Evolutionary conservation across 2,329 filamentous ascomycete genomes (phyloP), one percentile per base, ranked within the genome.

Genomic region (Cylindrodendrum hubeiense): DNA sequence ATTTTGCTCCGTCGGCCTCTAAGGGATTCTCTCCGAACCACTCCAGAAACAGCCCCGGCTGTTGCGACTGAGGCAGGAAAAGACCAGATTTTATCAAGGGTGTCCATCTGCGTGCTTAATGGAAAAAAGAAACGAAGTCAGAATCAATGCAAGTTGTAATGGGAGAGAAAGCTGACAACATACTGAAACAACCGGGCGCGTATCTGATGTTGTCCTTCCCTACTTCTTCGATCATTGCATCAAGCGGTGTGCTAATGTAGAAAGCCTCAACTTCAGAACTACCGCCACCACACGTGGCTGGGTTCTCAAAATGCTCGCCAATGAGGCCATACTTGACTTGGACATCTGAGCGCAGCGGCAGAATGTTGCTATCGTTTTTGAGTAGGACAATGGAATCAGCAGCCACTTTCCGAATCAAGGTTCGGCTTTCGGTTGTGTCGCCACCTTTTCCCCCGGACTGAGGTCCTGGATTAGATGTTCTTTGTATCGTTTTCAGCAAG

Each of bases 291-390:
- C 71, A 70, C 33, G 72, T 72, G 2, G 72, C 58, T 5, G 76
- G 72, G 21, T 67, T 67, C 43, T 72, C 71, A 37, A 73, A 65
- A 39, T 86, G 86, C 9, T 76, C 71, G 1, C 76, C 75, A 34
- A 79, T 72, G 1, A 77, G 55, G 0, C 69, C 69, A 9, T 68
- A 81, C 6, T 86, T 78, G 5, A 82, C 56, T 17, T 67, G 0
- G 57, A 55, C 10, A 65, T 50, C 5, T 37, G 3, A 6, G 13
- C 69, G 17, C 9, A 63, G 24, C 1, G 59, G 63, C 0, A 66
- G 53, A 9, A 44, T 12, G 1, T 46, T 46, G 8, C 21, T 34
- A 17, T 58, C 43, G 21, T 74, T 69, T 50, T 73, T 72, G 9
- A 70, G 58, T 0, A 67, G 61, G 13, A 65, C 67, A 15, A 91